A percentile compares a stretch with the other conserved stretches of the same genome.
Evolutionary conservation across 805 yeast genomes (phyloP).

Genomic region (Yarrowia keelungensis): DNA sequence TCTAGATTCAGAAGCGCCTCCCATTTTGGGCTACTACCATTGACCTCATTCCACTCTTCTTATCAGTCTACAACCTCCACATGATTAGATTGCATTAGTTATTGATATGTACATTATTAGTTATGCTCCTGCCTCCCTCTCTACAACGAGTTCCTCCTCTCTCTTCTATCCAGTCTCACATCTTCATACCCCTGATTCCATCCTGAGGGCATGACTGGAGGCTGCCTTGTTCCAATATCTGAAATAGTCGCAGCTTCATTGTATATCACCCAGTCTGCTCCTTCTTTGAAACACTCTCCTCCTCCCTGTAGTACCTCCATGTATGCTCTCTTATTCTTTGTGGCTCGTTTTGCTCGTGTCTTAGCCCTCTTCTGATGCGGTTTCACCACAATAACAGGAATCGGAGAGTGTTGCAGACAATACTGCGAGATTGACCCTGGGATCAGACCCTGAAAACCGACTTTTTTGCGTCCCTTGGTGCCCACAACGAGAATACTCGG

Average conservation of each 20-base stretch:
- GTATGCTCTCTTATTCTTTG: background rate
- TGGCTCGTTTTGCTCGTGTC: constrained; percentile 47
- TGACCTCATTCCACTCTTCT: too few relatives aligned
- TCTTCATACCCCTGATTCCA: constrained; percentile 21
- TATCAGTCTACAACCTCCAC: too few relatives aligned
- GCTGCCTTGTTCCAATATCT: background rate
- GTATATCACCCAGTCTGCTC: constrained; percentile 8
- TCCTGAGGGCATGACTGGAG: background rate
- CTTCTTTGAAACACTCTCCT: constrained; percentile 1
- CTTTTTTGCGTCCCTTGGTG: constrained; percentile 52
- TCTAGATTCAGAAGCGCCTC: too few relatives aligned
- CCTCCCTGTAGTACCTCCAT: constrained; percentile 10
- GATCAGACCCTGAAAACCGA: constrained; percentile 54
- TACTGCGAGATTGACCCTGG: constrained; percentile 59
- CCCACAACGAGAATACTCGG: constrained; percentile 58
- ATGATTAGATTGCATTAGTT: too few relatives aligned
- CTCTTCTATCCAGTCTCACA: constrained; percentile 6
- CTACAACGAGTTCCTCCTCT: background rate
- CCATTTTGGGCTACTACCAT: too few relatives aligned
- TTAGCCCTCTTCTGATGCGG: constrained; percentile 51
- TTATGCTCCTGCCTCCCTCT: too few relatives aligned
- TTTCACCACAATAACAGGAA: constrained; percentile 57
- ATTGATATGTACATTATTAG: too few relatives aligned
- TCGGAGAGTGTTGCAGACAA: constrained; percentile 56
- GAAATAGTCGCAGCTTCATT: background rate